Conservation (phyloP, 2,329 filamentous ascomycete species). For the Fusarium sambucinum region DNA sequence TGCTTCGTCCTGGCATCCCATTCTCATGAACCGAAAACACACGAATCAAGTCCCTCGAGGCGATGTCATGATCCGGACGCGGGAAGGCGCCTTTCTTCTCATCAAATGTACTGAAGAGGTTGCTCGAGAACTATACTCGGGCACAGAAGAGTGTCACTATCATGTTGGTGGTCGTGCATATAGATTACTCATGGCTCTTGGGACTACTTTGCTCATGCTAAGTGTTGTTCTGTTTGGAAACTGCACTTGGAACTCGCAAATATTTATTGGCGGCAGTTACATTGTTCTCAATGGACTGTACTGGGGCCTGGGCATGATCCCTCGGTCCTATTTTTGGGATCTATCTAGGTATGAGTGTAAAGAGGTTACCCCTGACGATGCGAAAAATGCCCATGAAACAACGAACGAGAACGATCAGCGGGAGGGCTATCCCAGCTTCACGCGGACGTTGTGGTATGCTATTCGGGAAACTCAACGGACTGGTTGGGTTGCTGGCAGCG, state of each 20-base stretch:
- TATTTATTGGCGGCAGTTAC: conserved; percentile 68
- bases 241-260: conserved; percentile 70
- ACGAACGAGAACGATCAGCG: conserved; percentile 50
- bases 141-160: conserved; percentile 71
- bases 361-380: conserved; percentile 58
- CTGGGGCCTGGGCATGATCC: conserved; percentile 67
- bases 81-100: conserved; percentile 70
- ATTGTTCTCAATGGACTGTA: conserved; percentile 71
- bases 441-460: conserved; percentile 69
- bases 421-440: conserved; percentile 63
- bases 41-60: conserved; percentile 63
- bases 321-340: conserved; percentile 67
- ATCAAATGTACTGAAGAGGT: conserved; percentile 70
- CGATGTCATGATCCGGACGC: conserved; percentile 72
- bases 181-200: conserved; percentile 66
- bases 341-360: conserved; percentile 62
- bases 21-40: conserved; percentile 64
- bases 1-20: conserved; percentile 69
- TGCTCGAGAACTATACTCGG: conserved; percentile 71
- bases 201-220: conserved; percentile 71
- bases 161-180: conserved; percentile 61
- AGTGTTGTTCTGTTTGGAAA: conserved; percentile 72
- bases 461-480: conserved; percentile 66
- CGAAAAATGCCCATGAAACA: conserved; percentile 51
- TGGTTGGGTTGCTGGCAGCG: conserved; percentile 65